Evolutionary conservation across 2,329 filamentous ascomycete genomes (phyloP).

Genomic region (Blastomyces parvus): DNA sequence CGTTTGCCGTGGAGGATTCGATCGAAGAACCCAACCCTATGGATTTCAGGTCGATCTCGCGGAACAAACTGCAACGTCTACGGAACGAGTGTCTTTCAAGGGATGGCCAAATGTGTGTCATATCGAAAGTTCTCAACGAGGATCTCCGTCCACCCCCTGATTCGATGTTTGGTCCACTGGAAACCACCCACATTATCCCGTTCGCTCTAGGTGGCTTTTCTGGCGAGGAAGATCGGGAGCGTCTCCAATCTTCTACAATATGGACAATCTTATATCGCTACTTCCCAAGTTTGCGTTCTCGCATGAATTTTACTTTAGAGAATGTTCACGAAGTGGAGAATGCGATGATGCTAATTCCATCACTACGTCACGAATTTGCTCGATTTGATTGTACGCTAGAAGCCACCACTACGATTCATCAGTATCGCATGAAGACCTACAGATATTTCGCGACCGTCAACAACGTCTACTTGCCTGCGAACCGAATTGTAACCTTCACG

Average conservation of each 20-base stretch:
- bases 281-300: constrained; percentile 3
- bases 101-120: constrained; percentile 1
- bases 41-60: neutral
- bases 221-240: neutral
- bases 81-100: constrained; percentile 3
- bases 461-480: too few relatives aligned
- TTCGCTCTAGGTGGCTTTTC: neutral
- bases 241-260: constrained; percentile 5
- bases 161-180: neutral
- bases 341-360: too few relatives aligned
- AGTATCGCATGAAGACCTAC: too few relatives aligned
- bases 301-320: neutral
- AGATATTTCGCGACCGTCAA: too few relatives aligned
- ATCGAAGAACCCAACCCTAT: constrained; percentile 1
- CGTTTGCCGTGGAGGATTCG: neutral
- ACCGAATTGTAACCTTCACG: too few relatives aligned
- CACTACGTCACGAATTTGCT: too few relatives aligned
- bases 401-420: too few relatives aligned
- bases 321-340: too few relatives aligned
- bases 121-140: neutral
- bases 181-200: neutral
- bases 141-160: neutral
- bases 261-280: constrained; percentile 4
- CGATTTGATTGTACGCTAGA: too few relatives aligned
- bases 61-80: neutral